Base-by-base conservation (phyloP, 2,329 filamentous ascomycete genomes). In the Myriosclerotinia scirpicola region DNA sequence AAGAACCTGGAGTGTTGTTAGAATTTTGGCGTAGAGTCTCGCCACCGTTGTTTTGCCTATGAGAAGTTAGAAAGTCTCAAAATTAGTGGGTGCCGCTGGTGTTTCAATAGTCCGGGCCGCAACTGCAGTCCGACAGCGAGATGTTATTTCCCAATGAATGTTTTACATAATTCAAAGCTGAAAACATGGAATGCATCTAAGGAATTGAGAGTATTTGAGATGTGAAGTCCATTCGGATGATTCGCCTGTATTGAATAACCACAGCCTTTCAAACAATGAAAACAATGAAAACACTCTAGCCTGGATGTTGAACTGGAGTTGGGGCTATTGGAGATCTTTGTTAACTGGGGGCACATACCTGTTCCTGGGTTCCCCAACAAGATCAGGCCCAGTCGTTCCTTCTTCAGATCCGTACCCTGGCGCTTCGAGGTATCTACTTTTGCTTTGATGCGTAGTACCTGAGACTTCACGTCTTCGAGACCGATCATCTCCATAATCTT, bases 341-440 rank as follows among this genome's bases (percentile, higher is more conserved):
- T 12, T 48, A 38, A n/a, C 34, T 12, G 44, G 9, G 26, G 6
- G 11, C 20, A 65, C 77, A 70, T 77, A 84, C 88, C 89, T 66
- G 90, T 93, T 4, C 91, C 90, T 0, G 90, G 90, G 71, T 93
- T 93, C 0, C 90, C 90, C 0, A 93, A 77, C 3, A 93, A 76
- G 0, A 83, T 82, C 1, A 84, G 82, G 9, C 88, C 84, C 62
- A 89, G 87, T 1, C 90, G 79, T 68, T 92, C 87, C 0, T 79
- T 77, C 0, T 77, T 79, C 0, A 90, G 74, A 1, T 85, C 81
- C 0, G 85, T 77, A 0, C 79, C 78, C 73, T 92, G 90, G 0
- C 87, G 80, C 0, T 87, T 71, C 0, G 81, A 77, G 0, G 82
- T 85, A 50, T 93, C 89, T 0, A 92, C 81, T 54, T 81, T 85